Evolutionary conservation across 345 rosid species (phyloP), one percentile per base, ranked within the genome.

Genomic region (Eutrema yunnanense): DNA sequence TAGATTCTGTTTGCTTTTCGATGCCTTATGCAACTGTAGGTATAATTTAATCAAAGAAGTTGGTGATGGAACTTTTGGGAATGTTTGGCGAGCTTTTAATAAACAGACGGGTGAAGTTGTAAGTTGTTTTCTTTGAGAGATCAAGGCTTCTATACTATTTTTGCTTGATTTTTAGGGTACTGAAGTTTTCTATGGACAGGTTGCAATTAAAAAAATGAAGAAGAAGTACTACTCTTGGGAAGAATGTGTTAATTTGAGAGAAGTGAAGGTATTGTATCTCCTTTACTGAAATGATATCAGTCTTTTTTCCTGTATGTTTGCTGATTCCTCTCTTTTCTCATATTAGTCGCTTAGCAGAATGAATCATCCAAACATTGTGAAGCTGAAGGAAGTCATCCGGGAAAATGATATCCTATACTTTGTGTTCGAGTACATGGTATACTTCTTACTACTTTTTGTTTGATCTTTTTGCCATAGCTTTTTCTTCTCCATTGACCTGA

Each of bases 21-120:
- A 47, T 65, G 30, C 5, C 53, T 10, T 71, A 22, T 70, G 51
- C 59, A 19, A 55, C 19, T 55, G 56, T 79, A 94, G 98, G 86
- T 95, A 91, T 87, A 86, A 82, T 72, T 81, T 95, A 73, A 84
- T 85, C 58, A 89, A 86, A 85, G 96, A 92, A 81, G 93, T 92
- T 72, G 99, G 99, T 64, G 96, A 88, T 75, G 99, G 99, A 75
- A 85, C 99, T 8, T 95, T 92, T 83, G 99, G 99, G 75, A 88
- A 75, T 81, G 99, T 95, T 49, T 88, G 96, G 92, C 88, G 88
- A 62, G 97, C 93, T 16, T 81, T 88, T 76, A 75, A 85, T 80
- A 92, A 83, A 82, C 86, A 79, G 58, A 81, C 97, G 61, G 90
- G 96, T 73, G 99, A 95, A 89, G 86, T 87, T 74, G 99, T 95